Base-by-base conservation (phyloP, 2,329 filamentous ascomycete species). In the Atkinsonella texensis region DNA sequence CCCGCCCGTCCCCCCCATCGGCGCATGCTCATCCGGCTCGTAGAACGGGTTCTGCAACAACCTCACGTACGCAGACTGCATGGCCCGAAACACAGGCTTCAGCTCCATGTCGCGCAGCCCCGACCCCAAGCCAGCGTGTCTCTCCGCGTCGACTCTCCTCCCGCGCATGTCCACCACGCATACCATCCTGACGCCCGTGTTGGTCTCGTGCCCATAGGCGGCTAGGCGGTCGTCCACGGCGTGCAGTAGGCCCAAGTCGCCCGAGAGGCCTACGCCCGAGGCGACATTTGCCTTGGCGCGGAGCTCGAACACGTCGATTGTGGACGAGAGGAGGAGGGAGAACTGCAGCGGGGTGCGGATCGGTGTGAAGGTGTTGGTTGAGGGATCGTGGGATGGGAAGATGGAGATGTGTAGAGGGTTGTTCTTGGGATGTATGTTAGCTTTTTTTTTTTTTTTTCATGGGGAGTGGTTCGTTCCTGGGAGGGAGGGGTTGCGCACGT, bases 31-130 rank as follows among this genome's bases (percentile, higher is more conserved):
- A 63, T 96, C 89, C 10, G 91, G 91, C 46, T 85, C 83, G 67
- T 90, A 97, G 69, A 98, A 98, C 0, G 91, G 91, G 63, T 98
- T 97, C 68, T 95, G 85, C 58, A 97, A 71, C 49, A 98, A 72
- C 55, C 81, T 75, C 53, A 97, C 86, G 62, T 96, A 98, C 32
- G 91, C 89, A n/a, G 79, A 84, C 70, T 97, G 93, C 69, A 98
- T 80, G 31, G 90, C 89, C 64, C 85, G 81, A 64, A 98, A 98
- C 28, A 93, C 90, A 35, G 87, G 82, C 65, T 89, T 89, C 62
- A 97, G 73, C 69, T 96, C 91, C n/a, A 84, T 82, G 62, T 95
- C 89, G 55, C 87, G 75, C 61, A 96, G 67, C 0, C 87, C 89
- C 17, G 86, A n/a, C 13, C 79, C 78, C 18, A 72, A 66, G 13